Evolutionary conservation across 305 asterid genomes (phyloP), one percentile per base, ranked within the genome.

Genomic region (Rubia peregrina): DNA sequence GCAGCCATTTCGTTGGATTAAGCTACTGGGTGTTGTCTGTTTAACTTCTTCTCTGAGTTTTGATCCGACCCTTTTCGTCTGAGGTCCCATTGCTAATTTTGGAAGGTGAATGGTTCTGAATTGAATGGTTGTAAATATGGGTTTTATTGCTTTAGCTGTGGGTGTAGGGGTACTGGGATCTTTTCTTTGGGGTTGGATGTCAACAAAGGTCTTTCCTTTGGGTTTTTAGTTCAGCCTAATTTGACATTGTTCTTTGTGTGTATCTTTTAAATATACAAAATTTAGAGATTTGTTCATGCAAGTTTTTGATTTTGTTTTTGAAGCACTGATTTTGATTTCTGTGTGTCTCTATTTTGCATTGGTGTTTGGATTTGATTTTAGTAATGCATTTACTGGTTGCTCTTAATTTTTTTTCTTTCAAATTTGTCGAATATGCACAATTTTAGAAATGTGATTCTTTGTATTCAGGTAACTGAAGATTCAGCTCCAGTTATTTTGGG

Each of bases 31-130:
- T 51, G 36, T 16, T 63, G 36, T 38, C 55, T 42, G 3, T 64
- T 22, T 69, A 41, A 3, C 40, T 69, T 55, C 65, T 24, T 61
- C 22, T 6, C 64, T 46, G 48, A 44, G 38, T 70, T 65, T 75
- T 64, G 75, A 70, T 75, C 71, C 64, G 79, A 9, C 69, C 69
- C 60, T 44, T 71, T 61, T 44, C 17, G 38, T 40, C 53, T 68
- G 5, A 49, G 17, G 51, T 65, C 59, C 19, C 56, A 14, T 48
- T 62, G 72, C 63, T 60, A 61, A 62, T 48, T 51, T 69, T 48
- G 40, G 38, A 22, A 26, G 67, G 36, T 53, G 65, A 56, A 69
- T 55, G 38, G 64, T 69, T 38, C 53, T 38, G 41, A 21, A 51
- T 46, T 71, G 60, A n/a, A 70, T 49, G 66, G 42, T 9, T 62